These are phyloP conservation scores for Geranium brycei DNA, from an alignment of 345 rosid species.

Conservation along the genomic window DNA sequence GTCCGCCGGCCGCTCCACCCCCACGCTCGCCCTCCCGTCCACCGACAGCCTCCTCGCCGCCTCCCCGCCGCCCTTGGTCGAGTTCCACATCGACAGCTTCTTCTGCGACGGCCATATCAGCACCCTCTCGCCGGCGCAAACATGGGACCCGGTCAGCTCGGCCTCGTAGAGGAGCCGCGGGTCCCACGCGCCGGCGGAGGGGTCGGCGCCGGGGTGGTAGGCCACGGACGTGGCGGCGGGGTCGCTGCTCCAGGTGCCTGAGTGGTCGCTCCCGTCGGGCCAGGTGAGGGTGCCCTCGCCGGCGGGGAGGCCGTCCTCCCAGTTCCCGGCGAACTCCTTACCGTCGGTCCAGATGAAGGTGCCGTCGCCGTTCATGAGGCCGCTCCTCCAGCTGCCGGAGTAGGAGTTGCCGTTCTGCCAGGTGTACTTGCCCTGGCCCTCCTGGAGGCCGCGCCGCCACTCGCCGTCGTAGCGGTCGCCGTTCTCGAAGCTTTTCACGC, in stretches of 20 bases:
- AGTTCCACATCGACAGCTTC: slow-evolving; percentile 63
- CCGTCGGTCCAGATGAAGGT: slow-evolving; percentile 46
- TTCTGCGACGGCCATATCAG: slow-evolving; percentile 74
- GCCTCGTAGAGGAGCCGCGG: slow-evolving; percentile 42
- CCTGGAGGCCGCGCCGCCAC: slow-evolving; percentile 74
- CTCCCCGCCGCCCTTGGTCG: slow-evolving; percentile 40
- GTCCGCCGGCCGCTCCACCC: slow-evolving; percentile 57
- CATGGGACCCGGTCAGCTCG: slow-evolving; percentile 21
- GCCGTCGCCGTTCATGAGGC: slow-evolving; percentile 54
- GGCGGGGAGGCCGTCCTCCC: slow-evolving; percentile 82
- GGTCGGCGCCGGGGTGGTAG: slow-evolving; percentile 39
- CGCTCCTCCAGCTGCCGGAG: slow-evolving; percentile 70
- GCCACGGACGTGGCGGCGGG: slow-evolving; percentile 35
- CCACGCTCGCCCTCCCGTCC: slow-evolving; percentile 78
- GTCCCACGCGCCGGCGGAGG: slow-evolving; percentile 37
- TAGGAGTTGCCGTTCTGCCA: slow-evolving; percentile 55
- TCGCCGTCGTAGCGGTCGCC: slow-evolving; percentile 86
- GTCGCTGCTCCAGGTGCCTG: slow-evolving; percentile 77
- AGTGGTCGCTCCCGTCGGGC: slow-evolving; percentile 74
- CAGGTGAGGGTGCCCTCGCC: slow-evolving; percentile 62
- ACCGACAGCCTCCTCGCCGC: slow-evolving; percentile 53
- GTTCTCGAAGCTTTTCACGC: slow-evolving; percentile 38
- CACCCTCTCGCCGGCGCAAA: slow-evolving; percentile 58
- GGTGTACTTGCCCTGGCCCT: slow-evolving; percentile 64
- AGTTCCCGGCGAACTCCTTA: slow-evolving; percentile 25